These are phyloP conservation scores for Setomelanomma holmii DNA, from an alignment of 2,329 filamentous ascomycete species.

Conservation along the genomic window DNA sequence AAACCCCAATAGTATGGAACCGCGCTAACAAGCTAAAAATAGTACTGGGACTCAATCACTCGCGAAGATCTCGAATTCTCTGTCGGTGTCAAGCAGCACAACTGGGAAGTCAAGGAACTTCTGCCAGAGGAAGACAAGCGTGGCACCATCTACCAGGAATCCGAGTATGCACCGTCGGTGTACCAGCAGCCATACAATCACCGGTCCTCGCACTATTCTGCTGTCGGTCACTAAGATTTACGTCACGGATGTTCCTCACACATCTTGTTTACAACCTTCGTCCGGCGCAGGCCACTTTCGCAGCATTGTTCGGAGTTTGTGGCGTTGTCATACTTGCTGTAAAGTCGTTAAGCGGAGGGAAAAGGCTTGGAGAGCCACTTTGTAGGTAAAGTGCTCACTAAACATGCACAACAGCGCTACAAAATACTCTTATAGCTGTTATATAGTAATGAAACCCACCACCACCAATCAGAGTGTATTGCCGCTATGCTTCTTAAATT, in stretches of 20 bases:
- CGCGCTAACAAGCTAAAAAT: conserved; percentile 26
- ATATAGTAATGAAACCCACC: conserved; percentile 16
- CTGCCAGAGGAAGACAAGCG: conserved; percentile 80
- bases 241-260: too few species aligned
- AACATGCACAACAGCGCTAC: background rate
- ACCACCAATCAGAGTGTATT: background rate
- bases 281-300: conserved; percentile 6
- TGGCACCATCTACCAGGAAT: conserved; percentile 75
- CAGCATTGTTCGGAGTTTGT: conserved; percentile 19
- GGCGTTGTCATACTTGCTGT: conserved; percentile 2
- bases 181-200: conserved; percentile 46
- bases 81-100: conserved; percentile 92
- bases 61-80: conserved; percentile 98
- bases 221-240: conserved; percentile 41
- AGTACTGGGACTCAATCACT: conserved; percentile 99
- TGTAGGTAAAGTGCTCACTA: background rate
- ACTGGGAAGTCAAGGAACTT: conserved; percentile 95
- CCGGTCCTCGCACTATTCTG: conserved; percentile 46
- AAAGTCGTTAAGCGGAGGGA: background rate
- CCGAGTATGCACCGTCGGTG: conserved; percentile 61
- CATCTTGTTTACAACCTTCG: too few species aligned
- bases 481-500: background rate
- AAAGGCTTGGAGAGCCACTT: background rate
- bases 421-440: conserved; percentile 10
- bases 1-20: conserved; percentile 1